A percentile compares a stretch with the other conserved stretches of the same genome.
Evolutionary conservation across 2,329 filamentous ascomycete genomes (phyloP).

Genomic region (Neoscytalidium dimidiatum): DNA sequence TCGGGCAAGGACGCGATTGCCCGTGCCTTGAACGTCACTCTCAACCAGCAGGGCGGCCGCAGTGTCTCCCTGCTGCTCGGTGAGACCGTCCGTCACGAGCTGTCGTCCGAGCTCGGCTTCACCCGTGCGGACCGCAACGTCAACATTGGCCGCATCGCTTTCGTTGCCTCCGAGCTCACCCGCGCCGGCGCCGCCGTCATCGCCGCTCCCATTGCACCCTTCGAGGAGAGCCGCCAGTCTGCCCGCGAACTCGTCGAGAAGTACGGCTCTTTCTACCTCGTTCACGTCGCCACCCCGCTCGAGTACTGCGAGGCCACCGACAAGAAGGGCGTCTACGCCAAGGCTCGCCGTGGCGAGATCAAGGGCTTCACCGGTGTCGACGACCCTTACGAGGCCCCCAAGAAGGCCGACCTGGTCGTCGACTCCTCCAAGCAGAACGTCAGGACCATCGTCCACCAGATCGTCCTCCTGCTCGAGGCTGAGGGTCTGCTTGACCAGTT

Average conservation of each 20-base stretch:
- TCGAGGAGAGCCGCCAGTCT: conserved; percentile 73
- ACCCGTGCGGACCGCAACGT: conserved; percentile 86
- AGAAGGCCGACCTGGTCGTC: conserved; percentile 80
- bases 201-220: conserved; percentile 92
- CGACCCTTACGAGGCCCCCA: conserved; percentile 88
- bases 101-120: conserved; percentile 95
- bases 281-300: conserved; percentile 91
- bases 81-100: conserved; percentile 90
- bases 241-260: conserved; percentile 86
- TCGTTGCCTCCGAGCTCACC: conserved; percentile 93
- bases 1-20: conserved; percentile 96
- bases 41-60: conserved; percentile 96
- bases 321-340: conserved; percentile 84
- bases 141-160: conserved; percentile 95
- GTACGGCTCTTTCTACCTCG: conserved; percentile 87
- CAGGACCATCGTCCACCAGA: conserved; percentile 93
- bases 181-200: conserved; percentile 92
- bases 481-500: conserved; percentile 78
- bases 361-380: conserved; percentile 98
- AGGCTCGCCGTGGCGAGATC: conserved; percentile 85
- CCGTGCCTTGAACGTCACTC: conserved; percentile 90
- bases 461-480: conserved; percentile 88
- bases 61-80: conserved; percentile 92
- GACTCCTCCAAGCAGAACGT: conserved; percentile 85
- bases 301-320: conserved; percentile 95